These are phyloP conservation scores for Salix udensis DNA, from an alignment of 345 rosid species.

Conservation along the genomic window DNA sequence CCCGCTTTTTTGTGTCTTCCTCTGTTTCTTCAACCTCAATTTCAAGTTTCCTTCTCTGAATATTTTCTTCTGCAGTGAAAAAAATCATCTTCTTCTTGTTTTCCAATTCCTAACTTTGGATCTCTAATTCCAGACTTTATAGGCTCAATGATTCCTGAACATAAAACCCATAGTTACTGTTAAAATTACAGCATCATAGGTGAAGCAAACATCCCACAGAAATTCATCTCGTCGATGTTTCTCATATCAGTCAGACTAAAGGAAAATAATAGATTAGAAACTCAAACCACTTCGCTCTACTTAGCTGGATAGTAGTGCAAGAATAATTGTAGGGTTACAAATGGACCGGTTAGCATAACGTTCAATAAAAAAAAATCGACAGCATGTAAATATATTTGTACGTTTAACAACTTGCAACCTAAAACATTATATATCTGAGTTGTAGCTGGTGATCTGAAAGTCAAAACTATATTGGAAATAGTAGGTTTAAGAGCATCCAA, in stretches of 20 bases:
- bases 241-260: background rate
- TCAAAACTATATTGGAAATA: background rate
- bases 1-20: conserved; percentile 85
- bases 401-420: background rate
- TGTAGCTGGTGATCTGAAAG: background rate
- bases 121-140: conserved; percentile 93
- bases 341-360: too few relatives aligned
- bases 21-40: conserved; percentile 88
- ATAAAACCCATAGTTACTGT: background rate
- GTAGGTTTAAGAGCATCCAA: background rate
- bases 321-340: background rate
- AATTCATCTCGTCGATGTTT: background rate
- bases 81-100: conserved; percentile 97
- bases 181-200: background rate
- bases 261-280: background rate
- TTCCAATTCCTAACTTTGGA: conserved; percentile 86
- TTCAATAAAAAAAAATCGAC: background rate
- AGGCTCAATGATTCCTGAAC: conserved; percentile 80
- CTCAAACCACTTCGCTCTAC: background rate
- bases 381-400: background rate
- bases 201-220: background rate
- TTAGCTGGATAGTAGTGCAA: background rate
- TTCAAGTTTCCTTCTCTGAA: conserved; percentile 84
- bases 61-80: conserved; percentile 94
- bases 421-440: background rate